Evolutionary conservation across 768 basidiomycete genomes (phyloP), one percentile per base, ranked within the genome.

Genomic region (Thelephora aurantiotincta): DNA sequence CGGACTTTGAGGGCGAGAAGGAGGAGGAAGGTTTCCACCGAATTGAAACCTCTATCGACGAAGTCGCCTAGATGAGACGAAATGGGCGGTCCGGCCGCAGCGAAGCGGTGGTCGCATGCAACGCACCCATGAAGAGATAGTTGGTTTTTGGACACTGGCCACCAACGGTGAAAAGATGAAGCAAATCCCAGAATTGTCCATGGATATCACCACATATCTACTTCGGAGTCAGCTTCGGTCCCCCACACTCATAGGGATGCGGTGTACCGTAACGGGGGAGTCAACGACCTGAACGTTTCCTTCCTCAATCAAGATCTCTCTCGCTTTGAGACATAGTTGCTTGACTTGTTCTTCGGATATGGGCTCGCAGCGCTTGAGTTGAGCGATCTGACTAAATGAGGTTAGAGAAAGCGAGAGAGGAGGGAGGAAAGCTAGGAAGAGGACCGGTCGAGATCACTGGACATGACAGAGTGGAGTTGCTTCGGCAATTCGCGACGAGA

Each of bases 291-390:
- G 93, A 1, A 99, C 92, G 61, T 99, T 99, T 2, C 86, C 94
- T 65, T 98, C 94, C 65, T 98, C 94, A 57, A 97, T 89, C 30
- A 97, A 70, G 48, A 97, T 93, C 67, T 98, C 96, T 49, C 92
- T 76, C 20, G 96, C 96, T 60, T 96, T 97, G 57, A 92, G 70
- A 66, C 94, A 99, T 6, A 99, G 74, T 55, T 85, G 74, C 61
- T 96, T 97, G 54, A 99, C 96, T 57, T 94, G 82, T 50, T 89
- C 85, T 64, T 99, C 94, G 22, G 91, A 87, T 57, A 99, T 93
- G 49, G 86, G 85, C 57, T 96, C 88, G 66, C 94, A 98, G 50
- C 85, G 83, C 60, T 80, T 77, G 44, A 98, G 78, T 61, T 94
- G 92, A 54, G 82, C 89, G 51, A 98, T 97, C 71, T 97, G 93